These are phyloP conservation scores for Chalciporus chontae DNA, from an alignment of 768 basidiomycete species.

Conservation along the genomic window DNA sequence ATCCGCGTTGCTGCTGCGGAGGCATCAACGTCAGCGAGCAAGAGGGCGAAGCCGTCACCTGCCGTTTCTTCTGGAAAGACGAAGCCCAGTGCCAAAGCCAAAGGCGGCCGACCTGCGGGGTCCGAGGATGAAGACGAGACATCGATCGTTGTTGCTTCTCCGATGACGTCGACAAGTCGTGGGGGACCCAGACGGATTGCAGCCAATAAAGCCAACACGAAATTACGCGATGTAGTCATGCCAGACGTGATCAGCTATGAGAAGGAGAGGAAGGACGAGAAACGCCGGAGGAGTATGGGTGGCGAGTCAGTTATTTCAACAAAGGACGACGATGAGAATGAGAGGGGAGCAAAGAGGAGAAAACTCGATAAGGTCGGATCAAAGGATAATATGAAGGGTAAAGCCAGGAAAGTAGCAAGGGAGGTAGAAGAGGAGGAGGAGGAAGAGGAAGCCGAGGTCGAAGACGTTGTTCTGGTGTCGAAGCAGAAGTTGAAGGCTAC, in stretches of 20 bases:
- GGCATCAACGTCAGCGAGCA: slow-evolving; percentile 15
- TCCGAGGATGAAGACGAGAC: slow-evolving; percentile 1
- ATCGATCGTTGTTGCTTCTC: slow-evolving; percentile 11
- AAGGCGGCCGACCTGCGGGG: neutral
- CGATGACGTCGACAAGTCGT: slow-evolving; percentile 14
- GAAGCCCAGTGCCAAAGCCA: neutral
- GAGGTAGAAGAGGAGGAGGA: slow-evolving; percentile 17
- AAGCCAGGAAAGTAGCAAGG: slow-evolving; percentile 12
- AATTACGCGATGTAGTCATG: slow-evolving; percentile 57
- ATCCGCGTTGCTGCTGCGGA: slow-evolving; percentile 23
- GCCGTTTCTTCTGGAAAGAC: slow-evolving; percentile 5
- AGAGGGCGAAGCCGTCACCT: slow-evolving; percentile 16
- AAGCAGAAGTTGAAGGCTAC: slow-evolving; percentile 13
- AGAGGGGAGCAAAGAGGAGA: slow-evolving; percentile 17
- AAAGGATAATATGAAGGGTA: slow-evolving; percentile 13
- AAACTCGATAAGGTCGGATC: slow-evolving; percentile 12
- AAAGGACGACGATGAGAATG: slow-evolving; percentile 9
- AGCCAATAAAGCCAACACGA: slow-evolving; percentile 47
- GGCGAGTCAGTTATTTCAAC: slow-evolving; percentile 22
- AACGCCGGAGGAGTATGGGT: slow-evolving; percentile 31
- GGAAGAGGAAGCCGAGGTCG: slow-evolving; percentile 26
- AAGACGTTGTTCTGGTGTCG: slow-evolving; percentile 8
- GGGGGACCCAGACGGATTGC: slow-evolving; percentile 44
- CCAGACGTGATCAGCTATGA: slow-evolving; percentile 72
- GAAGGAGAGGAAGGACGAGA: slow-evolving; percentile 52